phyloP scores from a whole-genome alignment of 2,329 filamentous ascomycete species.

The Sclerotinia glacialis region DNA sequence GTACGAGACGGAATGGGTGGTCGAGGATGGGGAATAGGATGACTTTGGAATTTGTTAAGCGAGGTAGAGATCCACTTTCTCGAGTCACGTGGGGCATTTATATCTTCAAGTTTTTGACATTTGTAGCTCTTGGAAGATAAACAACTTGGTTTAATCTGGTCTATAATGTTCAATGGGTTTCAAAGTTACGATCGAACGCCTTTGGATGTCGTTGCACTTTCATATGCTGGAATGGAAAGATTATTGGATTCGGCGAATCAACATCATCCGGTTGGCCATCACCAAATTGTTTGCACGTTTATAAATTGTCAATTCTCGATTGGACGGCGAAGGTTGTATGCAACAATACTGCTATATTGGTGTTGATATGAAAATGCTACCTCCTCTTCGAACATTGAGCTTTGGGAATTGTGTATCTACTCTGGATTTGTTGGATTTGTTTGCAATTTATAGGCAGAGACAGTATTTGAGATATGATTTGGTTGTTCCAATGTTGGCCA shows the following conservation, averaged over 20 bases:
- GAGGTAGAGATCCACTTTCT: constrained; percentile 19
- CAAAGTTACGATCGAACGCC: not conserved
- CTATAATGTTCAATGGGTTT: not conserved
- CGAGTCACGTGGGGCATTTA: constrained; percentile 15
- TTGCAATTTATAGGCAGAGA: not conserved
- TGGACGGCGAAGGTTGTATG: not conserved
- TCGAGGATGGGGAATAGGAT: constrained; percentile 16
- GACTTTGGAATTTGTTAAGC: constrained; percentile 24
- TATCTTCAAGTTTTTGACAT: constrained; percentile 7
- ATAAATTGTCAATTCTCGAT: constrained; percentile 15
- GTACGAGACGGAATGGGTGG: constrained; percentile 3
- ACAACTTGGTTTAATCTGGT: too few species aligned
- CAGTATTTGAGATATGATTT: not conserved
- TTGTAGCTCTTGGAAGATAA: not conserved
- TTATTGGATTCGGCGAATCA: constrained; percentile 9
- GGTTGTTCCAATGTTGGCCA: not conserved
- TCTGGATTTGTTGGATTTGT: not conserved
- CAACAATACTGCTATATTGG: not conserved
- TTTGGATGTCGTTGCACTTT: constrained; percentile 15
- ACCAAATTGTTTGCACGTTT: not conserved
- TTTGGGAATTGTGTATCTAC: not conserved
- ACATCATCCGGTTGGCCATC: constrained; percentile 11
- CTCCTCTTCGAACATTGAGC: not conserved
- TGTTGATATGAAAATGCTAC: not conserved
- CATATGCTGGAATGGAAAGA: not conserved